Conservation (phyloP, 352 stramenopile genomes). For the Phytophthora citrophthora region DNA sequence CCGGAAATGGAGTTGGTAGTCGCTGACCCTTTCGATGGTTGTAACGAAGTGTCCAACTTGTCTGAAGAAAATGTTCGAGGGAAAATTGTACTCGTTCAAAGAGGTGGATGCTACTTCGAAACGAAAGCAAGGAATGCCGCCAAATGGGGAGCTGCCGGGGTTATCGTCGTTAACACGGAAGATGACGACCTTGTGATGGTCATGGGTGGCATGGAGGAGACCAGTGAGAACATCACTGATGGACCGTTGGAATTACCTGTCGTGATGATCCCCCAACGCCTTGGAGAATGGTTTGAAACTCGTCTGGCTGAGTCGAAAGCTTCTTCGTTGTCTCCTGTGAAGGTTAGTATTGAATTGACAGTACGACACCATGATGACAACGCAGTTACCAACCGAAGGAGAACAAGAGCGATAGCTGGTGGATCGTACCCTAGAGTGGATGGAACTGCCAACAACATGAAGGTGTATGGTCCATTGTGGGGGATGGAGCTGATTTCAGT, state of each 20-base stretch:
- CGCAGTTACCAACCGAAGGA: conserved; percentile 15
- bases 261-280: conserved; percentile 70
- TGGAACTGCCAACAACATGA: conserved; percentile 44
- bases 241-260: conserved; percentile 44
- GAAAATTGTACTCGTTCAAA: conserved; percentile 57
- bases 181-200: conserved; percentile 79
- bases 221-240: conserved; percentile 19
- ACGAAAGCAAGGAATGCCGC: conserved; percentile 66
- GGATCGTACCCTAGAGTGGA: conserved; percentile 55
- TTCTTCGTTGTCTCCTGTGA: conserved; percentile 31
- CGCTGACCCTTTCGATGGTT: conserved; percentile 62
- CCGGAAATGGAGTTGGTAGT: conserved; percentile 43
- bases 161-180: conserved; percentile 73
- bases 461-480: conserved; percentile 64
- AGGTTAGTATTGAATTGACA: conserved; percentile 45
- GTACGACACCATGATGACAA: conserved; percentile 39
- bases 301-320: conserved; percentile 23
- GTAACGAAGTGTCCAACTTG: conserved; percentile 41
- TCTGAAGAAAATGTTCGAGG: conserved; percentile 36
- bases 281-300: conserved; percentile 62
- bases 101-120: conserved; percentile 80
- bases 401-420: conserved; percentile 6
- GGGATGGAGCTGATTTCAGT: conserved; percentile 51
- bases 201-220: conserved; percentile 61
- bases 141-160: conserved; percentile 48